Percentiles rank a stretch among this genome's conserved stretches.
phyloP scores from a whole-genome alignment of 768 basidiomycete species.

The Pleurotus sapidus region DNA sequence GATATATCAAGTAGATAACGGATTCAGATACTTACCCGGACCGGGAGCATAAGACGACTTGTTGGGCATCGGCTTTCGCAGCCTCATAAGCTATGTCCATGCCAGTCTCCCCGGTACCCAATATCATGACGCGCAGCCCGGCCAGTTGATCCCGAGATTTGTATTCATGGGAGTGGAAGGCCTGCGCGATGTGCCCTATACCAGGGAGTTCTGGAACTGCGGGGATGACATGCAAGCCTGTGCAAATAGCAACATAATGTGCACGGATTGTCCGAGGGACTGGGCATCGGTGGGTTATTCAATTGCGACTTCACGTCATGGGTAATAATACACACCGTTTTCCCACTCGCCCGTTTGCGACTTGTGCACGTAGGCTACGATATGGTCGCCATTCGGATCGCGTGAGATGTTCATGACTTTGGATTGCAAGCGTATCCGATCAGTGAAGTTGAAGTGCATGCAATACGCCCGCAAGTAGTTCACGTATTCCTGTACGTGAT shows the following conservation, averaged over 20 bases:
- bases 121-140: slow-evolving; percentile 47
- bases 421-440: slow-evolving; percentile 32
- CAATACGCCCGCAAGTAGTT: slow-evolving; percentile 47
- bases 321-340: slow-evolving; percentile 16
- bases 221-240: slow-evolving; percentile 55
- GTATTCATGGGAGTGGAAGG: slow-evolving; percentile 51
- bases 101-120: slow-evolving; percentile 62
- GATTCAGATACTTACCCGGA: slow-evolving; percentile 31
- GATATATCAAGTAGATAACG: background rate
- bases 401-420: slow-evolving; percentile 38
- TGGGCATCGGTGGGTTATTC: slow-evolving; percentile 5
- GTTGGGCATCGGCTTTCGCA: slow-evolving; percentile 46
- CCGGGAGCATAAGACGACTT: slow-evolving; percentile 51
- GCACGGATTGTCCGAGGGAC: slow-evolving; percentile 29
- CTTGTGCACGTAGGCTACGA: slow-evolving; percentile 29
- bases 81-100: slow-evolving; percentile 56
- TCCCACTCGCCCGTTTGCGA: slow-evolving; percentile 24
- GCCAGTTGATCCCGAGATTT: slow-evolving; percentile 42
- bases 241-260: slow-evolving; percentile 46
- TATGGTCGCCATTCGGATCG: slow-evolving; percentile 29
- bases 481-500: slow-evolving; percentile 38
- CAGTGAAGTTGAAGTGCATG: slow-evolving; percentile 34
- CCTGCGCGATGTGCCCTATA: slow-evolving; percentile 34
- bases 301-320: background rate
- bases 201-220: slow-evolving; percentile 49